Evolutionary conservation across 2,329 filamentous ascomycete genomes (phyloP), one percentile per base, ranked within the genome.

Genomic region (Colletotrichum tofieldiae): DNA sequence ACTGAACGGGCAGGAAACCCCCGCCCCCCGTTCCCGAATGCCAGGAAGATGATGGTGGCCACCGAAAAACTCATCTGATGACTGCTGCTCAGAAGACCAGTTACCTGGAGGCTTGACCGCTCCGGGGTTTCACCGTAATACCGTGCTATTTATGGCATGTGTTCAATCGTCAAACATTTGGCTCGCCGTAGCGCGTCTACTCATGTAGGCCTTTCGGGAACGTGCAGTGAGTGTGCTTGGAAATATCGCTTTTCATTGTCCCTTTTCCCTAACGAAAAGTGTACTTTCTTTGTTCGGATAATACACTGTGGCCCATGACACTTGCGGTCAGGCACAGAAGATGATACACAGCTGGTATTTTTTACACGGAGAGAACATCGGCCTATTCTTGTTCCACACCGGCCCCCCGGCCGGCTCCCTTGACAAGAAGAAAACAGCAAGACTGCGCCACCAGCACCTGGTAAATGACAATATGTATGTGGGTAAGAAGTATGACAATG

Each of bases 361-460:
- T 59, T 69, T 35, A 72, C 69, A 71, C 32, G 32, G 61, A 49
- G 43, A 39, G 32, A 41, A 64, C 35, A 16, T n/a, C 32, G 23
- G 16, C 47, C 54, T 16, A 35, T 9, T 61, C n/a, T 51, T 16
- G 11, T 41, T 56, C 55, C 60, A 45, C 29, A 23, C 60, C 26
- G 47, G 59, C 39, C 18, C 47, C 47, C 29, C 43, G 29, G 26
- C 56, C 29, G 29, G 29, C 47, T 59, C 43, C 41, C 32, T 12
- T 43, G 32, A 49, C 9, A 41, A 11, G 23, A 26, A 26, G 23
- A 26, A 26, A 26, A 26, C 23, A 32, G 65, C 18, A 54, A 49
- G 43, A 62, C n/a, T 52, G 67, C 60, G 54, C 70, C 59, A 18
- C 65, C 59, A 54, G 39, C 65, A 60, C 65, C 70, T 12, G 23